phyloP scores from a whole-genome alignment of 257 asterid species.

The Salvia splendens region DNA sequence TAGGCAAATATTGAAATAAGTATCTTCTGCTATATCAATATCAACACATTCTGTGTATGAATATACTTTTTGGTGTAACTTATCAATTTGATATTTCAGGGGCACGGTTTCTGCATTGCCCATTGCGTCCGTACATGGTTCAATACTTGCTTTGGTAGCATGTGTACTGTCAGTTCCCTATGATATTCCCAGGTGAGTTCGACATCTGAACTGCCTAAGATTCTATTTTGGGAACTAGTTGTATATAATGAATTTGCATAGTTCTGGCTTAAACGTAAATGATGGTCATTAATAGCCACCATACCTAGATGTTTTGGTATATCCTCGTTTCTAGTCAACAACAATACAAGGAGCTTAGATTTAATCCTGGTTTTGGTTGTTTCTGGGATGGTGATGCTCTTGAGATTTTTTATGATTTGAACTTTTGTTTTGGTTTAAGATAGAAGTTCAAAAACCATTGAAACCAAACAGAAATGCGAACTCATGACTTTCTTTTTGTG shows the following conservation, averaged over 20 bases:
- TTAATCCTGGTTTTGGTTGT: background rate
- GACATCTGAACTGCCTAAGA: constrained; percentile 27
- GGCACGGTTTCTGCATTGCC: constrained; percentile 57
- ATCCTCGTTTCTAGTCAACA: constrained; percentile 15
- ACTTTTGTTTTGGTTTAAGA: background rate
- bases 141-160: constrained; percentile 93
- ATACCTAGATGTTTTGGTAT: constrained; percentile 1
- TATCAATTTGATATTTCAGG: constrained; percentile 49
- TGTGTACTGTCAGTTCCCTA: constrained; percentile 92
- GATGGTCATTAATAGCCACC: background rate
- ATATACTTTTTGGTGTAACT: constrained; percentile 29
- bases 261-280: background rate
- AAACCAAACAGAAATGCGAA: background rate
- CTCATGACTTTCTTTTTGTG: background rate
- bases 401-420: background rate
- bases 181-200: constrained; percentile 90
- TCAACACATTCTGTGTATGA: background rate
- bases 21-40: constrained; percentile 15
- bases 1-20: constrained; percentile 9
- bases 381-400: background rate
- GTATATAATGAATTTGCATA: constrained; percentile 1
- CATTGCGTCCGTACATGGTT: constrained; percentile 81
- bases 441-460: background rate
- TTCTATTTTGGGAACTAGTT: background rate
- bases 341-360: constrained; percentile 1